These are phyloP conservation scores for Teratosphaeria epicoccoides DNA, from an alignment of 2,329 filamentous ascomycete species.

Conservation along the genomic window DNA sequence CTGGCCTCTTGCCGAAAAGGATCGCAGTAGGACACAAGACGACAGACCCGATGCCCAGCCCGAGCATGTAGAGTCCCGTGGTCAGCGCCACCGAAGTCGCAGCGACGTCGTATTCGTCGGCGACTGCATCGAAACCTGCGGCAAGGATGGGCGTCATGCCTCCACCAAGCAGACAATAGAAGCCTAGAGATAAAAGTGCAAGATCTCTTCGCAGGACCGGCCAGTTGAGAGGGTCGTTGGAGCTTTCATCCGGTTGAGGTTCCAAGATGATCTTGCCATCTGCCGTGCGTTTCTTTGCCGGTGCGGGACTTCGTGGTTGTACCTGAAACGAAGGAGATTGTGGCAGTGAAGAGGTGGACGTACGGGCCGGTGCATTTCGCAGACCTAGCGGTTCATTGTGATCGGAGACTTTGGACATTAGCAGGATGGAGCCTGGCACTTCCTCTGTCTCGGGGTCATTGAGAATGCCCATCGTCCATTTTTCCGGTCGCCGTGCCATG, in stretches of 20 bases:
- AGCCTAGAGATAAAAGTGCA: constrained; percentile 70
- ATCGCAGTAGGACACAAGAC: constrained; percentile 85
- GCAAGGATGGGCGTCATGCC: constrained; percentile 86
- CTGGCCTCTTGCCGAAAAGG: constrained; percentile 76
- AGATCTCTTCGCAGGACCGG: constrained; percentile 67
- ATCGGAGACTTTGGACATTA: constrained; percentile 45
- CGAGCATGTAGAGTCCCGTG: constrained; percentile 90
- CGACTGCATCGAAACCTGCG: constrained; percentile 77
- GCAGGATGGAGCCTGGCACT: constrained; percentile 60
- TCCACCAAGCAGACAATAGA: constrained; percentile 88
- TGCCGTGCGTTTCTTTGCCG: constrained; percentile 60
- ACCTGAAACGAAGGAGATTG: background rate
- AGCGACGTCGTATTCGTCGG: constrained; percentile 53
- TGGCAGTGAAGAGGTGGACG: constrained; percentile 45
- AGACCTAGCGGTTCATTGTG: constrained; percentile 54
- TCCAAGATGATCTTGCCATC: constrained; percentile 80
- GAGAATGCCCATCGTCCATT: constrained; percentile 64
- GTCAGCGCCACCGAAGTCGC: constrained; percentile 71
- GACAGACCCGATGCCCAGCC: constrained; percentile 73
- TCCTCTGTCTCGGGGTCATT: constrained; percentile 73
- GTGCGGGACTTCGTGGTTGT: constrained; percentile 16
- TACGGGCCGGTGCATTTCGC: constrained; percentile 51
- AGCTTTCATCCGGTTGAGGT: constrained; percentile 81
- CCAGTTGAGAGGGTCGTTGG: constrained; percentile 92
- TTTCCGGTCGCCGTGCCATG: constrained; percentile 14